These are phyloP conservation scores for Dioscorea cayenensis DNA, from an alignment of 116 monocot species.

Conservation along the genomic window DNA sequence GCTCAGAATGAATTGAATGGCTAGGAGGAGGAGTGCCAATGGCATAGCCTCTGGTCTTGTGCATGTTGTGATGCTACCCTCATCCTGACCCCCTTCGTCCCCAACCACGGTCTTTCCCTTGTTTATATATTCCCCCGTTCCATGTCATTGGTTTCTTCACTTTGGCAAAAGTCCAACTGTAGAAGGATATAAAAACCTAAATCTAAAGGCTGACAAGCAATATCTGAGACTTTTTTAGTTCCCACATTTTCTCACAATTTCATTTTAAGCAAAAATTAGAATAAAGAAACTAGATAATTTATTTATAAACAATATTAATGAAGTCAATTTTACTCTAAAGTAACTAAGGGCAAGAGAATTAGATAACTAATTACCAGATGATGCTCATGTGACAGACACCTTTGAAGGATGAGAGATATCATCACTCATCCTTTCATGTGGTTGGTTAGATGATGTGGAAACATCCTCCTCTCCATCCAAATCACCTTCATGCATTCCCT, in stretches of 20 bases:
- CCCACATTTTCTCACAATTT: too few species aligned
- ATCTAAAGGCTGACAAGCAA: background rate
- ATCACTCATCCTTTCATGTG: constrained; percentile 45
- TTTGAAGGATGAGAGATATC: constrained; percentile 42
- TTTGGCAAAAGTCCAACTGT: constrained; percentile 18
- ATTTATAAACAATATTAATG: background rate
- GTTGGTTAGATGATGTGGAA: constrained; percentile 42
- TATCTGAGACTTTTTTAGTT: too few species aligned
- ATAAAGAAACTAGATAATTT: background rate
- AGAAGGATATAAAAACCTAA: background rate
- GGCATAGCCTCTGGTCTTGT: constrained; percentile 20
- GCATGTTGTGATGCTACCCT: constrained; percentile 25
- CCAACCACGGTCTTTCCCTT: constrained; percentile 48
- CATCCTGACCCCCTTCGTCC: constrained; percentile 29
- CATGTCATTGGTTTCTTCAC: constrained; percentile 50
- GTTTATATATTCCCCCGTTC: constrained; percentile 37
- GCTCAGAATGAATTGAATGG: constrained; percentile 24
- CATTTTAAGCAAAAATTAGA: too few species aligned
- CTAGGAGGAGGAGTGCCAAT: constrained; percentile 43
- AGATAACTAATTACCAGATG: constrained; percentile 27
- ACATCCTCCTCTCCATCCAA: constrained; percentile 55
- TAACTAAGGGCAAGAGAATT: background rate
- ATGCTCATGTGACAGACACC: constrained; percentile 26
- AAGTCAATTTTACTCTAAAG: background rate
- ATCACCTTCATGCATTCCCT: constrained; percentile 45